Percentiles rank a stretch among this genome's conserved stretches.
Conservation (phyloP, 345 rosid genomes). For the Cochlearia excelsa region DNA sequence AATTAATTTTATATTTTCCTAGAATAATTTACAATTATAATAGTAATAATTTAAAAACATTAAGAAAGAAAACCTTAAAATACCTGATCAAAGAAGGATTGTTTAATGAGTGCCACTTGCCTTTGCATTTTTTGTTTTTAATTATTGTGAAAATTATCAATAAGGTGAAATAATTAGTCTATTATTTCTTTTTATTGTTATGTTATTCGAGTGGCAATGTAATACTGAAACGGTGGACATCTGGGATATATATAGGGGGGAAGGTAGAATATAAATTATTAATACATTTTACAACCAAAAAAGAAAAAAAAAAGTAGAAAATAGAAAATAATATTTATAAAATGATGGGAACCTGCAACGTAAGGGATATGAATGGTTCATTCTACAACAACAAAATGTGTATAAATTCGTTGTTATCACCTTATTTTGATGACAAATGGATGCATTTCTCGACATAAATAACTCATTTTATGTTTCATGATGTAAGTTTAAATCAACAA, state of each 20-base stretch:
- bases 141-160: background rate
- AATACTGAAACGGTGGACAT: constrained; percentile 31
- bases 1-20: background rate
- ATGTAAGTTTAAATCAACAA: background rate
- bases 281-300: constrained; percentile 15
- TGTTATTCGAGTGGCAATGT: constrained; percentile 22
- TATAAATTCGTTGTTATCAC: constrained; percentile 21
- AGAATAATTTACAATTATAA: background rate
- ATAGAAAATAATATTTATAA: constrained; percentile 12
- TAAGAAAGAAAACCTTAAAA: background rate
- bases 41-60: background rate
- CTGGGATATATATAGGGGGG: constrained; percentile 32
- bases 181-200: background rate
- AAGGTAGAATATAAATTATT: constrained; percentile 18
- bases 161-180: background rate
- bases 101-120: constrained; percentile 48
- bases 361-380: constrained; percentile 23
- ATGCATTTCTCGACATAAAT: constrained; percentile 7
- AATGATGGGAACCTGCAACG: constrained; percentile 44
- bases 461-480: background rate
- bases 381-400: background rate
- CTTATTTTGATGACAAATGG: constrained; percentile 20
- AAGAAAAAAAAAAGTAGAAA: constrained; percentile 21
- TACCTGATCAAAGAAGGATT: constrained; percentile 72
- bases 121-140: constrained; percentile 31